A percentile compares a stretch with the other conserved stretches of the same genome.
These are phyloP conservation scores for Hypoxylon subgilvum DNA, from an alignment of 495 filamentous ascomycete genomes.

Conservation along the genomic window DNA sequence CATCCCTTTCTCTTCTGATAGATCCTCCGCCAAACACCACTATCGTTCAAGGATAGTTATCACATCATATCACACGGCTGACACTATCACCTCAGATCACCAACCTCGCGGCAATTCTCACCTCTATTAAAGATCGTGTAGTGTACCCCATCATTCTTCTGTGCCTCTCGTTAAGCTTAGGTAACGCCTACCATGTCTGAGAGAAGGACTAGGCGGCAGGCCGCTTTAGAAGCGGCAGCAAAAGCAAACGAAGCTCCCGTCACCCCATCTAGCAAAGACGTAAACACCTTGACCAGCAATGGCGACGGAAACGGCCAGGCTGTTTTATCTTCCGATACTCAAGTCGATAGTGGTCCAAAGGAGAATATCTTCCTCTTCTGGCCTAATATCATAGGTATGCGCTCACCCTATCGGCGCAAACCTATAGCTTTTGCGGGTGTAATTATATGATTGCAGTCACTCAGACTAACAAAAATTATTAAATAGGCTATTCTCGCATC, in stretches of 20 bases:
- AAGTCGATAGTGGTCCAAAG: slow-evolving; percentile 39
- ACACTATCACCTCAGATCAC: slow-evolving; percentile 5
- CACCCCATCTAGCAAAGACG: slow-evolving; percentile 13
- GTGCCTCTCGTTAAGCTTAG: slow-evolving; percentile 1
- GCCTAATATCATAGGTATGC: slow-evolving; percentile 89
- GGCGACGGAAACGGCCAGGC: slow-evolving; percentile 40
- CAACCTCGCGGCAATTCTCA: neutral
- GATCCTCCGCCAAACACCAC: slow-evolving; percentile 4
- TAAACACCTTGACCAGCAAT: slow-evolving; percentile 26
- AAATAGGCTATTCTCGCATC: slow-evolving; percentile 82
- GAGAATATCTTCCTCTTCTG: slow-evolving; percentile 97
- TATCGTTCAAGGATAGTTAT: slow-evolving; percentile 13
- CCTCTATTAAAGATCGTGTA: neutral
- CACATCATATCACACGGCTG: slow-evolving; percentile 10
- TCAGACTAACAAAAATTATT: slow-evolving; percentile 11
- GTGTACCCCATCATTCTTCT: neutral
- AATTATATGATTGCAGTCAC: neutral
- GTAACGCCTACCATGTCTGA: slow-evolving; percentile 39
- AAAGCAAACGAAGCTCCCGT: slow-evolving; percentile 25
- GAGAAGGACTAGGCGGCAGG: slow-evolving; percentile 43
- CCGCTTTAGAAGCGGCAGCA: slow-evolving; percentile 39
- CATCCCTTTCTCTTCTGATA: slow-evolving; percentile 14
- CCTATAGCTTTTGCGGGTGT: neutral
- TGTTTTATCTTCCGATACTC: slow-evolving; percentile 21
- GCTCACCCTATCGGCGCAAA: slow-evolving; percentile 1